These are phyloP conservation scores for Starmerella potacharoeniae DNA, from an alignment of 805 yeast species.

Conservation along the genomic window DNA sequence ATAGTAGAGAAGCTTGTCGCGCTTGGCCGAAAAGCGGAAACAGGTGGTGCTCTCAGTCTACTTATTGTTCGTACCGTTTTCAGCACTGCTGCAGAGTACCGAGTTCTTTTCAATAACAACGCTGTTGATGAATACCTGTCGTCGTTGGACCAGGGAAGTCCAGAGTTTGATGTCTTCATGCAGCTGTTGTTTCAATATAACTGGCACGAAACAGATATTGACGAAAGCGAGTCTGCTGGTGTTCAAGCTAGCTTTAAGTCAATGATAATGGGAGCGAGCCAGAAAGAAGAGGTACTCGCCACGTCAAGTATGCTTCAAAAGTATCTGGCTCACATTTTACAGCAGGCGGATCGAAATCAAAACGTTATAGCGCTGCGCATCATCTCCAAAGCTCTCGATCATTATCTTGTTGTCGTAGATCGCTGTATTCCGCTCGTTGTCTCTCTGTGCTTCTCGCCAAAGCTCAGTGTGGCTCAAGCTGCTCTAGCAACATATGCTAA, in stretches of 20 bases:
- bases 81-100: slow-evolving; percentile 1
- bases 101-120: not conserved
- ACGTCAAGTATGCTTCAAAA: slow-evolving; percentile 8
- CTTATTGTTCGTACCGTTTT: not conserved
- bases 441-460: slow-evolving; percentile 6
- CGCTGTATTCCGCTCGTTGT: slow-evolving; percentile 10
- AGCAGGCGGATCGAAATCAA: not conserved
- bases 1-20: not conserved
- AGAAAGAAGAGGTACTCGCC: not conserved
- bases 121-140: not conserved
- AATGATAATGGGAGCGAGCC: not conserved
- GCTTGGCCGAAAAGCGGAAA: not conserved
- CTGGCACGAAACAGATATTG: not conserved
- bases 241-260: not conserved
- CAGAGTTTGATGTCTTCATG: not conserved
- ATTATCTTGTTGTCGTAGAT: slow-evolving; percentile 13
- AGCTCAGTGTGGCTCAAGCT: slow-evolving; percentile 8
- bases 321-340: slow-evolving; percentile 7
- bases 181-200: not conserved
- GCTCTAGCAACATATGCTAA: slow-evolving; percentile 7
- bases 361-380: slow-evolving; percentile 10
- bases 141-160: not conserved
- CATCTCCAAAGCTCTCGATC: slow-evolving; percentile 13
- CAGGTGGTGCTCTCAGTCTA: not conserved
- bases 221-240: not conserved